These are phyloP conservation scores for Pulveroboletus sp. DNA, from an alignment of 768 basidiomycete species.

Conservation along the genomic window DNA sequence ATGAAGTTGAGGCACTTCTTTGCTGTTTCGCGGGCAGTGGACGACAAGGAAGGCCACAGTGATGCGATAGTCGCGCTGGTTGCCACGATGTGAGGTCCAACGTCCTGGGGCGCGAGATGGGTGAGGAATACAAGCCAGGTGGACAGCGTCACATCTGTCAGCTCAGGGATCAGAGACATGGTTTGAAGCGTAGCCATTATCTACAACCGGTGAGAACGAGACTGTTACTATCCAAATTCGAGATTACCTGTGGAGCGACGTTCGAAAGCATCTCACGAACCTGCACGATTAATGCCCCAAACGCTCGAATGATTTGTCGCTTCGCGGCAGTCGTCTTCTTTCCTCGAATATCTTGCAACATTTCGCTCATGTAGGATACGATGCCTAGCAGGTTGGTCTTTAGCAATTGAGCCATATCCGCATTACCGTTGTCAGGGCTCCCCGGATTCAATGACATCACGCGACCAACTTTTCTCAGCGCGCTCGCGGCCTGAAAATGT, in stretches of 20 bases:
- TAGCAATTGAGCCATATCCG: conserved; percentile 56
- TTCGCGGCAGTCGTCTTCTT: conserved; percentile 69
- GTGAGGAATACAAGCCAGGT: conserved; percentile 79
- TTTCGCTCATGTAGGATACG: conserved; percentile 79
- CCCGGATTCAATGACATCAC: conserved; percentile 24
- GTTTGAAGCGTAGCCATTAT: conserved; percentile 96
- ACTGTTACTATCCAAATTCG: not conserved
- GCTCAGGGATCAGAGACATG: conserved; percentile 67
- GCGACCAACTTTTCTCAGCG: conserved; percentile 43
- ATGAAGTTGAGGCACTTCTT: conserved; percentile 63
- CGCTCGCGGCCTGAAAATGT: conserved; percentile 46
- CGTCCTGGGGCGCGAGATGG: conserved; percentile 60
- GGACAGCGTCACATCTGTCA: conserved; percentile 73
- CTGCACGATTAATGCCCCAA: conserved; percentile 66
- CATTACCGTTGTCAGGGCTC: conserved; percentile 25
- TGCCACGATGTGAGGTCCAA: conserved; percentile 80
- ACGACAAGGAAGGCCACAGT: conserved; percentile 65
- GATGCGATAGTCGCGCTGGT: conserved; percentile 83
- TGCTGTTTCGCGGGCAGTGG: conserved; percentile 49
- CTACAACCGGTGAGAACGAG: conserved; percentile 39
- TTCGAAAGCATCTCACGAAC: conserved; percentile 70
- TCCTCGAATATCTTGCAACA: conserved; percentile 78
- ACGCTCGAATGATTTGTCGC: conserved; percentile 70
- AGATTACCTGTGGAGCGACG: conserved; percentile 83
- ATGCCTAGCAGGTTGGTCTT: conserved; percentile 79